Evolutionary conservation across 208 protist species (phyloP).

Genomic region (Lotmaria passim): DNA sequence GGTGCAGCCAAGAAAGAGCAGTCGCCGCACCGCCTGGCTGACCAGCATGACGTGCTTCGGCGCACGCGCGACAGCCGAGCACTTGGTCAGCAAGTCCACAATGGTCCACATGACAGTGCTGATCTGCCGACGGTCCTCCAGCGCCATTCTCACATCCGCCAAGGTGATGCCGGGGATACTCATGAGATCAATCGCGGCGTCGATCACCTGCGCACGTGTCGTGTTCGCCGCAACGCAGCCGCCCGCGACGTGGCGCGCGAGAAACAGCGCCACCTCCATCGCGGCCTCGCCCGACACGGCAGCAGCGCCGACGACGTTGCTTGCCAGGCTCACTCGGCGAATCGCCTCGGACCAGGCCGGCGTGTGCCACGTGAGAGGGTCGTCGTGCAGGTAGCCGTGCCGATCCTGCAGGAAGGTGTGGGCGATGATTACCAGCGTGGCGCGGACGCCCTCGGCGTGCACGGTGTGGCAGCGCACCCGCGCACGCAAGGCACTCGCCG

Average conservation of each 20-base stretch:
- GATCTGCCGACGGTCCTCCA: conserved; percentile 33
- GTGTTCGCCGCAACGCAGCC: conserved; percentile 12
- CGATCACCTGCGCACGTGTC: conserved; percentile 26
- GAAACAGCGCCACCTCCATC: conserved; percentile 42
- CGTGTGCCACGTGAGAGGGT: conserved; percentile 50
- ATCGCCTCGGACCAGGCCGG: conserved; percentile 61
- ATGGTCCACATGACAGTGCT: conserved; percentile 32
- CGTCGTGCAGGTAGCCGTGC: conserved; percentile 17
- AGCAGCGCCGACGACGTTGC: conserved; percentile 41
- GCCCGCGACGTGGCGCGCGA: conserved; percentile 24
- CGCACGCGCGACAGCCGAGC: conserved; percentile 23
- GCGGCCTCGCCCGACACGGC: conserved; percentile 36
- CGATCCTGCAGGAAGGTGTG: conserved; percentile 40
- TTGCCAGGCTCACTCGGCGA: conserved; percentile 59
- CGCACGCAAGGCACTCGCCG: conserved; percentile 15
- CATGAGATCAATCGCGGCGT: conserved; percentile 38
- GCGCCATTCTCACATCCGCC: conserved; percentile 18
- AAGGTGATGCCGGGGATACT: conserved; percentile 21
- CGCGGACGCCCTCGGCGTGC: conserved; percentile 60
- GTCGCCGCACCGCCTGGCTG: conserved; percentile 17
- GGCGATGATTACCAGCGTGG: conserved; percentile 54
- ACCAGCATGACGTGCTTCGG: conserved; percentile 34
- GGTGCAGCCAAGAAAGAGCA: conserved; percentile 25
- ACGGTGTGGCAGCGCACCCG: conserved; percentile 61
- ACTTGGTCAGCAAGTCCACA: conserved; percentile 35